Percentiles rank a stretch among this genome's conserved stretches.
Conservation (phyloP, 371 early-diverging fungal genomes). For the Mucor circinelloides region DNA sequence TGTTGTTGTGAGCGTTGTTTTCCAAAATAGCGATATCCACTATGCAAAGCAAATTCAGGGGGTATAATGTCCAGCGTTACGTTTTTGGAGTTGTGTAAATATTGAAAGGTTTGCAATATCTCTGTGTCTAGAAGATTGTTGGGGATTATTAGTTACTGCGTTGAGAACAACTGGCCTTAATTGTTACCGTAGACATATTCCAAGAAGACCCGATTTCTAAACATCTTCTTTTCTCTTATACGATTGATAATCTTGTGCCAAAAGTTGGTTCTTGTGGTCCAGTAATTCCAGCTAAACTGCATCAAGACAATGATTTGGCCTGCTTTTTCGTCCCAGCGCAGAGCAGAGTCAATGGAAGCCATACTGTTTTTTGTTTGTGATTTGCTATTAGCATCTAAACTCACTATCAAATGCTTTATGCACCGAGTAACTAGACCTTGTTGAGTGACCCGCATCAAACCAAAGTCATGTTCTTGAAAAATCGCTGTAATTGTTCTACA, state of each 20-base stretch:
- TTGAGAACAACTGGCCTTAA: not conserved
- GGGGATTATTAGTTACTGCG: not conserved
- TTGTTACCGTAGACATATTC: constrained; percentile 44
- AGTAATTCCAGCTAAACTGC: constrained; percentile 54
- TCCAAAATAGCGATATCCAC: constrained; percentile 30
- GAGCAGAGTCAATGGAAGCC: constrained; percentile 47
- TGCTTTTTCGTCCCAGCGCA: constrained; percentile 49
- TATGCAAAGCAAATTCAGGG: constrained; percentile 43
- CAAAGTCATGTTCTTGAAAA: constrained; percentile 42
- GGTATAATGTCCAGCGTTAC: constrained; percentile 45
- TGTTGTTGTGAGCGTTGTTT: not conserved
- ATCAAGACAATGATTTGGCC: constrained; percentile 47
- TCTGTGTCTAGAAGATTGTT: constrained; percentile 25
- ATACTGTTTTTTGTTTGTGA: constrained; percentile 33
- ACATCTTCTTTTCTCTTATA: constrained; percentile 37
- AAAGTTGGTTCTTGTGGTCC: constrained; percentile 40
- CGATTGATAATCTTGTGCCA: constrained; percentile 42
- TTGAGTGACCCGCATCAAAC: constrained; percentile 46
- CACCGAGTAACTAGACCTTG: constrained; percentile 46
- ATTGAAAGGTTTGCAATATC: constrained; percentile 38
- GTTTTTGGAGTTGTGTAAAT: constrained; percentile 31
- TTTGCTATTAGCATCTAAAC: constrained; percentile 29
- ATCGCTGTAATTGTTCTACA: constrained; percentile 34
- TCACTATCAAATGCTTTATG: constrained; percentile 48
- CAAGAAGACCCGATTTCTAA: constrained; percentile 40